These are phyloP conservation scores for Vaccinium vitisidaea DNA, from an alignment of 148 eudicot species.

Conservation along the genomic window DNA sequence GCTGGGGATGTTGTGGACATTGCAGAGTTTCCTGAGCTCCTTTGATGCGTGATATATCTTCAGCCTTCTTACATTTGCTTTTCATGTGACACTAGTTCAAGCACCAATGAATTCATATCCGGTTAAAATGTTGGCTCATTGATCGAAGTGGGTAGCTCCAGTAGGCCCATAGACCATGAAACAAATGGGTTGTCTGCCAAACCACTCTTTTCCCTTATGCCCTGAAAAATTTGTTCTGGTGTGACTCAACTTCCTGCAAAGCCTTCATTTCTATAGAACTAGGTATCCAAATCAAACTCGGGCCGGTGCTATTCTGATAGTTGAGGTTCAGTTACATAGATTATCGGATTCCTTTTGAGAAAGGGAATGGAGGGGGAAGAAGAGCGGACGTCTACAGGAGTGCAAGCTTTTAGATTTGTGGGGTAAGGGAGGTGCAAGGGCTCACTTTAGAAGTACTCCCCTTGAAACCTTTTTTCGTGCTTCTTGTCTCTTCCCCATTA, in stretches of 20 bases:
- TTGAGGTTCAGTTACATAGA: constrained; percentile 13
- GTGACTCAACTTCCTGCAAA: neutral
- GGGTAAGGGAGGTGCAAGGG: constrained; percentile 2
- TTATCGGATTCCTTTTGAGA: constrained; percentile 4
- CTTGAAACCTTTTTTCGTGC: neutral
- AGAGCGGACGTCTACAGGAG: neutral
- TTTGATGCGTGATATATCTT: constrained; percentile 22
- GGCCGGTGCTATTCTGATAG: constrained; percentile 11
- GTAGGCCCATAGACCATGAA: neutral
- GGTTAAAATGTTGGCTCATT: neutral
- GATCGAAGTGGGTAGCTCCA: neutral
- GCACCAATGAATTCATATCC: neutral
- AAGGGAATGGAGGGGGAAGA: constrained; percentile 4
- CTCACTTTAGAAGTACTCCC: constrained; percentile 11
- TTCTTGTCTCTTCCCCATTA: neutral
- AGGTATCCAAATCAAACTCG: neutral
- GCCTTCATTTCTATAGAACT: neutral
- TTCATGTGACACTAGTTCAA: constrained; percentile 1
- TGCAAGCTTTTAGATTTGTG: neutral
- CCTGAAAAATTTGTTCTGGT: neutral
- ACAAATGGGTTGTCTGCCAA: neutral
- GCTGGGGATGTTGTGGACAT: constrained; percentile 34
- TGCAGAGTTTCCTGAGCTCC: constrained; percentile 19
- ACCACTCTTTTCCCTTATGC: neutral
- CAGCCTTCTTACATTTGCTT: constrained; percentile 18